phyloP scores from a whole-genome alignment of 352 stramenopile genomes.

The Phytophthora aleatoria region DNA sequence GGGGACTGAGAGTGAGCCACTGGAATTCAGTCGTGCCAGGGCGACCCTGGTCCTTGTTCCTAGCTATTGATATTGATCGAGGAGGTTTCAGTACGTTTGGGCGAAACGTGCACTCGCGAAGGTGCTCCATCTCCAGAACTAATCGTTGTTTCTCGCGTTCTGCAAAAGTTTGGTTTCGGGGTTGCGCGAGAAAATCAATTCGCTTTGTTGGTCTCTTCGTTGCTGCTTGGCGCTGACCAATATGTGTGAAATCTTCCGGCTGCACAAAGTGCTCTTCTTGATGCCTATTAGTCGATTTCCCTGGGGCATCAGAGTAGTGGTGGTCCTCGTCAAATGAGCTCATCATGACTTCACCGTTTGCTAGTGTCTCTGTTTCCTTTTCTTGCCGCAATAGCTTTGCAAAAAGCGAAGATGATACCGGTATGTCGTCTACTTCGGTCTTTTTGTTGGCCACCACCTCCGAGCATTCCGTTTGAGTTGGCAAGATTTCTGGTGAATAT shows the following conservation, averaged over 20 bases:
- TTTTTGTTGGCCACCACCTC: neutral
- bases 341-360: neutral
- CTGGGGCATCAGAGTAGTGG: neutral
- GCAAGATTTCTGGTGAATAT: neutral
- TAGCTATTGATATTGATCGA: constrained; percentile 11
- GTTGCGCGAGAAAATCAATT: constrained; percentile 55
- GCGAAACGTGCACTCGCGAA: constrained; percentile 75
- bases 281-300: neutral
- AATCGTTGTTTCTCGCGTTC: constrained; percentile 71
- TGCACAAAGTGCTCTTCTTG: neutral
- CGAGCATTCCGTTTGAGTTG: neutral
- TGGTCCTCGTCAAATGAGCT: constrained; percentile 3
- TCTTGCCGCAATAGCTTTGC: constrained; percentile 18
- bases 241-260: neutral
- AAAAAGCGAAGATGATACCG: constrained; percentile 12
- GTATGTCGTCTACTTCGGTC: constrained; percentile 1
- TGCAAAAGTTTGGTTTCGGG: constrained; percentile 57
- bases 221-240: constrained; percentile 7
- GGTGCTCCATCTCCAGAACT: constrained; percentile 53
- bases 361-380: neutral
- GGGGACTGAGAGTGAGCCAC: constrained; percentile 68
- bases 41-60: neutral
- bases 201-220: constrained; percentile 27
- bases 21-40: constrained; percentile 44
- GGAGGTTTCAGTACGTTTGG: constrained; percentile 46